A percentile compares a stretch with the other conserved stretches of the same genome.
Evolutionary conservation across 1,139 yeast genomes (phyloP).

Genomic region (Zhuliangozyma blackwelliae): DNA sequence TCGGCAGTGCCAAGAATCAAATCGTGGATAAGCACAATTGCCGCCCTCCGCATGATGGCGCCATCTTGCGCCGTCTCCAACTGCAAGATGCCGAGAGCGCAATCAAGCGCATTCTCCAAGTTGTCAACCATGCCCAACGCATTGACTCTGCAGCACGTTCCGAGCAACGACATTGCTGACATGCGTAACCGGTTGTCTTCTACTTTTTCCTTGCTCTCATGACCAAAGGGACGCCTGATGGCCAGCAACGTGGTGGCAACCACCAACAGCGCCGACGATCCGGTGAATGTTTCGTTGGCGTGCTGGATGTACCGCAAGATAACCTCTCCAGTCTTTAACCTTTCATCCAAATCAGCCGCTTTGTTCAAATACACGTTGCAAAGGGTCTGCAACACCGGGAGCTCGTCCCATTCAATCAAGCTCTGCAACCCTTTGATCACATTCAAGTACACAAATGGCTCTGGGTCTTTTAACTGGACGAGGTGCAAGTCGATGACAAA

Average conservation of each 20-base stretch:
- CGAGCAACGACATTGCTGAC: conserved; percentile 83
- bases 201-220: conserved; percentile 19
- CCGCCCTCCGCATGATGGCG: conserved; percentile 67
- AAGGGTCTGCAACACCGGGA: conserved; percentile 36
- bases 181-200: conserved; percentile 63
- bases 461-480: conserved; percentile 66
- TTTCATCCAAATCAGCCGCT: conserved; percentile 50
- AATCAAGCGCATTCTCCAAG: conserved; percentile 61
- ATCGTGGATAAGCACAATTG: conserved; percentile 67
- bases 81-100: conserved; percentile 68
- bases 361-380: conserved; percentile 36
- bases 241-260: conserved; percentile 32
- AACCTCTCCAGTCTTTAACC: conserved; percentile 78
- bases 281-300: conserved; percentile 45
- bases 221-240: conserved; percentile 25
- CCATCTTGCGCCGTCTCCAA: conserved; percentile 46
- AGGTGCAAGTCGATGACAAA: conserved; percentile 61
- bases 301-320: conserved; percentile 54
- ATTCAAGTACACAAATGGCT: conserved; percentile 82
- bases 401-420: conserved; percentile 45
- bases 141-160: conserved; percentile 58
- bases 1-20: conserved; percentile 45
- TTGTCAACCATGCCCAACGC: conserved; percentile 49
- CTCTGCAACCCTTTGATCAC: conserved; percentile 74
- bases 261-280: conserved; percentile 26